Percentiles rank a stretch among this genome's conserved stretches.
These are phyloP conservation scores for Eimeria acervulina DNA, from an alignment of 169 alveolate species.

Conservation along the genomic window DNA sequence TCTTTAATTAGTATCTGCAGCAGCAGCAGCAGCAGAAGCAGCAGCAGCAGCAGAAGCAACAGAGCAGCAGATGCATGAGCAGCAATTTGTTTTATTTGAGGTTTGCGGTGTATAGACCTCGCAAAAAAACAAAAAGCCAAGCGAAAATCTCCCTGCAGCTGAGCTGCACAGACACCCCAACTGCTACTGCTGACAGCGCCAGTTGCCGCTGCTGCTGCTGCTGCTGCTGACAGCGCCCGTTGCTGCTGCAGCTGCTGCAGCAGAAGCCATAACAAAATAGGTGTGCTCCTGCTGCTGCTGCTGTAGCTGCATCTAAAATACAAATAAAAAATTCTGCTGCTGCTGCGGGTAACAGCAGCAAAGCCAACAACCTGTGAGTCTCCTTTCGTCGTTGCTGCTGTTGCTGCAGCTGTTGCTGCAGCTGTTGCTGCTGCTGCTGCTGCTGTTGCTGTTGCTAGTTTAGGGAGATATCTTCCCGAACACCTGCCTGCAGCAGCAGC, in stretches of 20 bases:
- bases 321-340: too few species aligned
- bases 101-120: too few species aligned
- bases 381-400: background rate
- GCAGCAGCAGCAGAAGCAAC: too few species aligned
- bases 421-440: background rate
- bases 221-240: background rate
- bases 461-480: background rate
- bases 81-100: too few species aligned
- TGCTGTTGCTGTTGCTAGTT: too few species aligned
- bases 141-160: too few species aligned
- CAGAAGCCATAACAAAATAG: background rate
- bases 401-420: conserved; percentile 5
- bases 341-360: background rate
- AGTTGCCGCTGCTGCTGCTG: background rate
- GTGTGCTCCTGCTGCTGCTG: background rate
- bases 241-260: background rate
- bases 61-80: background rate
- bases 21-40: too few species aligned
- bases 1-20: too few species aligned
- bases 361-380: background rate
- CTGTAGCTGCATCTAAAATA: too few species aligned
- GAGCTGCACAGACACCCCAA: background rate
- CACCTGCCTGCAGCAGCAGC: background rate
- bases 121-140: too few species aligned
- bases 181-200: background rate